Evolutionary conservation across 2,329 filamentous ascomycete genomes (phyloP).

Genomic region (Curvularia sp.): DNA sequence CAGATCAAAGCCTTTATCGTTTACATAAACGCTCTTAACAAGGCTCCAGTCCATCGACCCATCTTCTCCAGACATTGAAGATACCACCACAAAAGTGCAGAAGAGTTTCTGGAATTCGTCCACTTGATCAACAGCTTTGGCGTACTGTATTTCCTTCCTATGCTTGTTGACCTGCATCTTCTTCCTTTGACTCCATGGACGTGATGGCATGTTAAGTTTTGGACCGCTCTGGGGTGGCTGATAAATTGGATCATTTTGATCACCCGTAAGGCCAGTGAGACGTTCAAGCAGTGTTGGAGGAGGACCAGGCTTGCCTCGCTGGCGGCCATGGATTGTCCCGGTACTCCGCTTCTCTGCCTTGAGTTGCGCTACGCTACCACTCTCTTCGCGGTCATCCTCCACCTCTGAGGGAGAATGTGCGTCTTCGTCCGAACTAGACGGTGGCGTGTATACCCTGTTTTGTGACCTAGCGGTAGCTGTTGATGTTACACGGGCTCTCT

Average conservation of each 20-base stretch:
- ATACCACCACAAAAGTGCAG: slow-evolving; percentile 41
- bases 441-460: slow-evolving; percentile 5
- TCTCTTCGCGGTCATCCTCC: slow-evolving; percentile 17
- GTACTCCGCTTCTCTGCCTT: slow-evolving; percentile 18
- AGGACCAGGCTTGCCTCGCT: slow-evolving; percentile 16
- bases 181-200: slow-evolving; percentile 28
- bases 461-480: not conserved
- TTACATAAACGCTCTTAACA: slow-evolving; percentile 49
- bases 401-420: slow-evolving; percentile 18
- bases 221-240: slow-evolving; percentile 22
- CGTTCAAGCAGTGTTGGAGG: slow-evolving; percentile 43
- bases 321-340: slow-evolving; percentile 9
- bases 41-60: slow-evolving; percentile 54
- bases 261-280: slow-evolving; percentile 46
- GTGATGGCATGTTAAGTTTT: not conserved
- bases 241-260: slow-evolving; percentile 41
- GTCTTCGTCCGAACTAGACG: slow-evolving; percentile 21
- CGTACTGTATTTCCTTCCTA: slow-evolving; percentile 27
- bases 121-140: slow-evolving; percentile 27
- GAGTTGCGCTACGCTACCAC: not conserved
- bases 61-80: slow-evolving; percentile 47
- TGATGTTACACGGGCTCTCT: slow-evolving; percentile 18
- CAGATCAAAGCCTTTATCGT: slow-evolving; percentile 46
- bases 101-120: slow-evolving; percentile 44
- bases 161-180: slow-evolving; percentile 18